Conservation (phyloP, 2,329 filamentous ascomycete genomes). For the Beauveria caledonica region DNA sequence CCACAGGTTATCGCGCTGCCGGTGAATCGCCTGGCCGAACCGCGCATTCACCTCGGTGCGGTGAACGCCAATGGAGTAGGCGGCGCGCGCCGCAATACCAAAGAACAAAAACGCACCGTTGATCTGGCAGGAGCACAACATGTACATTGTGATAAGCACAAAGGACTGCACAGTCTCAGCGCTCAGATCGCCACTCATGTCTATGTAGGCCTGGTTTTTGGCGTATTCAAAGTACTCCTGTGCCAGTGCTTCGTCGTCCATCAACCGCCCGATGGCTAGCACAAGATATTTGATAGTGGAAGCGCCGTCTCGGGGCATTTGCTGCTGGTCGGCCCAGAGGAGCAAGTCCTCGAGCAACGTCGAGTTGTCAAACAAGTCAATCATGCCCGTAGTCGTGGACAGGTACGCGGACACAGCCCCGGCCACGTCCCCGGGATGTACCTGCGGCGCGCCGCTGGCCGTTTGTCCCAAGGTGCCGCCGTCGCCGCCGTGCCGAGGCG, state of each 20-base stretch:
- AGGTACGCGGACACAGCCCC: slow-evolving; percentile 28
- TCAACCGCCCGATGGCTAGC: slow-evolving; percentile 40
- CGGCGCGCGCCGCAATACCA: slow-evolving; percentile 43
- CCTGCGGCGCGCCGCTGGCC: slow-evolving; percentile 17
- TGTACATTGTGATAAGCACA: slow-evolving; percentile 42
- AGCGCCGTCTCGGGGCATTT: slow-evolving; percentile 27
- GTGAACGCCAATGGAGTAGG: slow-evolving; percentile 45
- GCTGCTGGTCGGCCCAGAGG: slow-evolving; percentile 31
- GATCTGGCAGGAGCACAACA: slow-evolving; percentile 47
- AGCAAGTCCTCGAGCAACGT: slow-evolving; percentile 32
- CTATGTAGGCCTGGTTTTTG: slow-evolving; percentile 35
- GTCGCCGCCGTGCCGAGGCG: background rate
- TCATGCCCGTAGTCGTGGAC: slow-evolving; percentile 34
- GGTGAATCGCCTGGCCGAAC: slow-evolving; percentile 36
- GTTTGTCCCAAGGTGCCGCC: background rate
- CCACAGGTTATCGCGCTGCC: slow-evolving; percentile 42
- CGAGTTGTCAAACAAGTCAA: slow-evolving; percentile 39
- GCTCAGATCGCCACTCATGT: slow-evolving; percentile 38
- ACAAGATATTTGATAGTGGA: slow-evolving; percentile 41
- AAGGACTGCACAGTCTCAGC: slow-evolving; percentile 43
- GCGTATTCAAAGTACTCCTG: slow-evolving; percentile 43
- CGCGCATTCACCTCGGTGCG: slow-evolving; percentile 45
- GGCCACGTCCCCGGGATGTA: slow-evolving; percentile 21
- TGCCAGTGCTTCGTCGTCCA: slow-evolving; percentile 31
- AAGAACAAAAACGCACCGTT: slow-evolving; percentile 48